Evolutionary conservation across 1,139 yeast species (phyloP).

Genomic region (Candida neerlandica): DNA sequence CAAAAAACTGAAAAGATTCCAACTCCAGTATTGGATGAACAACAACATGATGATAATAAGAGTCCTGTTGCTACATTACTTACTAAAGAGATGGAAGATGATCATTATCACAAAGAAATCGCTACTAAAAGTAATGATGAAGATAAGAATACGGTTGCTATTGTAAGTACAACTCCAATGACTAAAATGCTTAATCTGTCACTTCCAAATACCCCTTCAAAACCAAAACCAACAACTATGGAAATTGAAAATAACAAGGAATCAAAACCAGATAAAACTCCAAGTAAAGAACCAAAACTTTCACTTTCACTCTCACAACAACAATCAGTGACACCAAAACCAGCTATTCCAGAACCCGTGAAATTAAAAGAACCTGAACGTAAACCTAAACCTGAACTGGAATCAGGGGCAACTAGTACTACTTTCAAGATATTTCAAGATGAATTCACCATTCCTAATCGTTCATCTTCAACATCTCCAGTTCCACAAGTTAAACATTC

Average conservation of each 20-base stretch:
- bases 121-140: neutral
- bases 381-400: too few species aligned
- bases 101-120: too few species aligned
- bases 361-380: neutral
- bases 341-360: neutral
- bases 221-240: conserved; percentile 10
- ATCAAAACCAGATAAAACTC: conserved; percentile 12
- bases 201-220: conserved; percentile 17
- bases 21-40: too few species aligned
- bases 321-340: neutral
- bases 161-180: neutral
- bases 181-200: conserved; percentile 1
- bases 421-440: conserved; percentile 15
- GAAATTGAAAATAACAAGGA: neutral
- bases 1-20: conserved; percentile 1
- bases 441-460: conserved; percentile 6
- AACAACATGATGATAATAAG: too few species aligned
- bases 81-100: too few species aligned
- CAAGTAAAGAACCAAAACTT: conserved; percentile 13
- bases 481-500: neutral
- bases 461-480: conserved; percentile 14
- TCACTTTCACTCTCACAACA: neutral
- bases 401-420: neutral
- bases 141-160: neutral
- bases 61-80: neutral